These are phyloP conservation scores for Ascochyta pisi DNA, from an alignment of 2,329 filamentous ascomycete species.

Conservation along the genomic window DNA sequence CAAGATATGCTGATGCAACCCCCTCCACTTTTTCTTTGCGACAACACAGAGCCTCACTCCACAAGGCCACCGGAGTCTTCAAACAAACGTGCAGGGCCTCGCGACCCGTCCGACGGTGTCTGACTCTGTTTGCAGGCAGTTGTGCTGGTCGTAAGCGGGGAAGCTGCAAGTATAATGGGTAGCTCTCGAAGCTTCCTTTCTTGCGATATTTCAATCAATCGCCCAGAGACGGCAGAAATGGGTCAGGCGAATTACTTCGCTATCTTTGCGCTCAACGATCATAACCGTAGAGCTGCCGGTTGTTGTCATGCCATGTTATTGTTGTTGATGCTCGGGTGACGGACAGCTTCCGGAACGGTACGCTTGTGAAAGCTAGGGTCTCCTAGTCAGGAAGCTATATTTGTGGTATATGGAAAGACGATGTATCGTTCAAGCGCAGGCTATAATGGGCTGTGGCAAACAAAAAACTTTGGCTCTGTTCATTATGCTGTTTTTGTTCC, in stretches of 20 bases:
- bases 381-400: conserved; percentile 10
- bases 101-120: conserved; percentile 10
- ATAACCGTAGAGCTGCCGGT: conserved; percentile 23
- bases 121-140: conserved; percentile 3
- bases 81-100: conserved; percentile 2
- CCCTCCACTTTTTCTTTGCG: conserved; percentile 14
- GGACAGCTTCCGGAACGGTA: conserved; percentile 21
- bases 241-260: conserved; percentile 20
- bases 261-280: conserved; percentile 16
- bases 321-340: conserved; percentile 27
- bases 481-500: neutral
- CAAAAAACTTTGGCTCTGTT: neutral
- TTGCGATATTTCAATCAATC: conserved; percentile 21
- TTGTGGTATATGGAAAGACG: neutral
- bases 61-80: conserved; percentile 2
- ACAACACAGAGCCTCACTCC: conserved; percentile 13
- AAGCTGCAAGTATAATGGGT: conserved; percentile 18
- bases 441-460: neutral
- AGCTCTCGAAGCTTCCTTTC: conserved; percentile 9
- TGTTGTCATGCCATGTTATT: conserved; percentile 32
- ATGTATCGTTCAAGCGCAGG: neutral
- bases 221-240: conserved; percentile 22
- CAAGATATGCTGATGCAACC: conserved; percentile 4
- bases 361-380: conserved; percentile 22
- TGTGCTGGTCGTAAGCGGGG: conserved; percentile 28